Evolutionary conservation across 139 green algal genomes (phyloP).

Genomic region (Tetradesmus obliquus): DNA sequence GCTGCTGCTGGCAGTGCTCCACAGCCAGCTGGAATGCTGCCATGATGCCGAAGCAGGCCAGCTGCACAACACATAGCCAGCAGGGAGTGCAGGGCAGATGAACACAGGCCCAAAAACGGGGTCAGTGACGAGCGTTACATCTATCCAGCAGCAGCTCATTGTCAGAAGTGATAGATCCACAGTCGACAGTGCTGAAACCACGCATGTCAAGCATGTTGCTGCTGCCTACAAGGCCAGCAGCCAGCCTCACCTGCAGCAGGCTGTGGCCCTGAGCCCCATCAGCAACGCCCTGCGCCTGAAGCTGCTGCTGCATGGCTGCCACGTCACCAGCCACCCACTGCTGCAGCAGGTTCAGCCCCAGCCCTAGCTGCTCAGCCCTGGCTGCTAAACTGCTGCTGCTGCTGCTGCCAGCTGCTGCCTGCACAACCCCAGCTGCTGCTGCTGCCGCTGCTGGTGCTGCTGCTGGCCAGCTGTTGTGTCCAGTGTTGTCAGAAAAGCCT

Average conservation of each 20-base stretch:
- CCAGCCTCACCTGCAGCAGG: background rate
- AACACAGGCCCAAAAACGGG: background rate
- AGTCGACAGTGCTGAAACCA: too few species aligned
- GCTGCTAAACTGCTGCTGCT: conserved; percentile 15
- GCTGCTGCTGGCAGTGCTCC: conserved; percentile 35
- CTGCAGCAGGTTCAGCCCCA: conserved; percentile 10
- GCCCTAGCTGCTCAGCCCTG: background rate
- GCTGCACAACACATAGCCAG: background rate
- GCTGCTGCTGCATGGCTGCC: conserved; percentile 16
- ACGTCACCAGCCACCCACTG: conserved; percentile 36
- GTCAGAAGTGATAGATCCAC: too few species aligned
- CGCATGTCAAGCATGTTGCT: too few species aligned
- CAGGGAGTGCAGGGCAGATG: background rate
- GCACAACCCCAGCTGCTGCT: background rate
- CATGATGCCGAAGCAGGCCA: conserved; percentile 37
- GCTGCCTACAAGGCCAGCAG: too few species aligned
- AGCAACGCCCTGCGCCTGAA: background rate
- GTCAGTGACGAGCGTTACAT: too few species aligned
- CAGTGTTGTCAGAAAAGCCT: background rate
- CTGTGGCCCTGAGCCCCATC: background rate
- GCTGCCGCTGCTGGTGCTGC: conserved; percentile 18
- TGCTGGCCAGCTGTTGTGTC: background rate
- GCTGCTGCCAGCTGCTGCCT: conserved; percentile 11
- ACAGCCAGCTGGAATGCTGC: conserved; percentile 24
- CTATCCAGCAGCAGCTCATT: background rate